Base-by-base conservation (phyloP, 352 stramenopile genomes). In the Globisporangium iwayamae region DNA sequence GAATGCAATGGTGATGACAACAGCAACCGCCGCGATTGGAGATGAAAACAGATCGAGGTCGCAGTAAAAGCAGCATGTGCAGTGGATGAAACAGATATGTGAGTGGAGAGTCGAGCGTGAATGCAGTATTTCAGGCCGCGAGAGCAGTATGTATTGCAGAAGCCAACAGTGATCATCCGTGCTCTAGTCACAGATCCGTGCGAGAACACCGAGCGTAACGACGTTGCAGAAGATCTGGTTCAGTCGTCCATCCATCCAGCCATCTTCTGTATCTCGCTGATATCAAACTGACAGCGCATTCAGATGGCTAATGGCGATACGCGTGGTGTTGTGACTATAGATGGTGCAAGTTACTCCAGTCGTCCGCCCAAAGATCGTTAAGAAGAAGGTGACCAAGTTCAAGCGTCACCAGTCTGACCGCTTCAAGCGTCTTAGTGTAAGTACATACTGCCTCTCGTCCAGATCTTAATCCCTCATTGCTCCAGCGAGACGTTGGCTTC, bases 361-460 rank as follows among this genome's bases (percentile, higher is more conserved):
- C 72, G 73, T 91, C 68, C 83, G 83, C 69, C 81, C 80, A n/a
- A 93, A 91, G 77, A 98, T 99, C 79, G 93, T 99, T 67, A 99
- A 99, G 94, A 99, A 99, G 97, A 96, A 97, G 80, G 98, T 97
- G 70, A 99, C 98, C 78, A 99, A 99, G 87, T 99, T 99, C 87
- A 98, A 98, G 82, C 96, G 97, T 85, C 97, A 99, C 87, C 97
- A 99, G 77, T 96, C 91, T 55, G 94, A 99, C 84, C 93, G 94
- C 69, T 99, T 99, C 85, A 98, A 98, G 79, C 96, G 97, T 70
- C 98, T 99, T 68, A 83, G 85, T 25, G 79, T 87, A 90, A 85
- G 80, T 96, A 73, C 22, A 45, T 39, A 22, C 4, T 16, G n/a
- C 9, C 34, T 46, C 20, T 32, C 16, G 13, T 18, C 0, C 41